Conservation (phyloP, 2,329 filamentous ascomycete genomes). For the Fusarium irregulare region DNA sequence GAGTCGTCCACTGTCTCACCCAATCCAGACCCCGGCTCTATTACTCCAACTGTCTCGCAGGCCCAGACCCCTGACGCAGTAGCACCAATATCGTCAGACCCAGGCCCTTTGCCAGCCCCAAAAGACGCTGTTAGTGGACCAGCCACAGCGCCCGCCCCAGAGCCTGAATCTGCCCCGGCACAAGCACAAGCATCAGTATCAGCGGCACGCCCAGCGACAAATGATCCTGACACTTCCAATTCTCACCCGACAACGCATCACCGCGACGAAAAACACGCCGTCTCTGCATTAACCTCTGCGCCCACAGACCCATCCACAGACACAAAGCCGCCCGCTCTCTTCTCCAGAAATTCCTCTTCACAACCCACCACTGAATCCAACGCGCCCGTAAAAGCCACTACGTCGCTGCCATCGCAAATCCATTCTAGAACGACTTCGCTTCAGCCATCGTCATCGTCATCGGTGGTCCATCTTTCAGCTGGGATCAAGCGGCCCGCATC, state of each 20-base stretch:
- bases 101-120: conserved; percentile 22
- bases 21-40: conserved; percentile 41
- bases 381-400: conserved; percentile 20
- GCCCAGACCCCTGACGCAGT: conserved; percentile 31
- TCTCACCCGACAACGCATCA: conserved; percentile 46
- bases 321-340: conserved; percentile 17
- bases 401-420: conserved; percentile 41
- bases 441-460: conserved; percentile 48
- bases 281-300: conserved; percentile 31
- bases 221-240: conserved; percentile 40
- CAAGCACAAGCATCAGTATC: conserved; percentile 9
- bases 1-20: conserved; percentile 45
- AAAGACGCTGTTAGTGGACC: conserved; percentile 32
- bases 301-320: conserved; percentile 25
- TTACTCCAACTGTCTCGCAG: conserved; percentile 35
- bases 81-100: conserved; percentile 27
- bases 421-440: conserved; percentile 52
- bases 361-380: conserved; percentile 22
- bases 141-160: conserved; percentile 29
- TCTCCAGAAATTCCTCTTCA: conserved; percentile 18
- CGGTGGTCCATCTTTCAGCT: conserved; percentile 39
- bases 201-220: conserved; percentile 30
- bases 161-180: conserved; percentile 25
- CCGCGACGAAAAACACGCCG: conserved; percentile 45
- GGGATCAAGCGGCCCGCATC: conserved; percentile 44